These are phyloP conservation scores for Vigna hirtella DNA, from an alignment of 306 rosid genomes.

Conservation along the genomic window DNA sequence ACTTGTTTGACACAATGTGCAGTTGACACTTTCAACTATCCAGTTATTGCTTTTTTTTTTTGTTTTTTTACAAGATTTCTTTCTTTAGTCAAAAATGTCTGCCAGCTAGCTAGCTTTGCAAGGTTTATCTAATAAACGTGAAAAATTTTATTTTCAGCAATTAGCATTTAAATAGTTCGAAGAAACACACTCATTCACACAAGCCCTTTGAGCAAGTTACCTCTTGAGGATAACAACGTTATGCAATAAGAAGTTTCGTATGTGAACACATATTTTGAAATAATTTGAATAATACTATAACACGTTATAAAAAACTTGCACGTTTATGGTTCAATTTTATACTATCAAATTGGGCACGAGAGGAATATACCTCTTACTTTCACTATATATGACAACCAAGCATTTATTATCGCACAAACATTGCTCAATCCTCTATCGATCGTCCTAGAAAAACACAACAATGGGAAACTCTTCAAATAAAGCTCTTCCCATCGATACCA, in stretches of 20 bases:
- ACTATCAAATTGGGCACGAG: neutral
- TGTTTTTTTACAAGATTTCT: neutral
- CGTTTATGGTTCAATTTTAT: constrained; percentile 31
- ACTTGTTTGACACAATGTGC: neutral
- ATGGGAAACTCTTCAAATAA: constrained; percentile 47
- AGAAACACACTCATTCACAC: constrained; percentile 18
- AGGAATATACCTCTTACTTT: constrained; percentile 36
- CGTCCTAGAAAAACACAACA: neutral
- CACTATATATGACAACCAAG: constrained; percentile 33
- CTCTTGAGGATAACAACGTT: neutral
- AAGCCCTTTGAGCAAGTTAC: constrained; percentile 5
- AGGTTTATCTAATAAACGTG: constrained; percentile 25
- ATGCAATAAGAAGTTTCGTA: constrained; percentile 16
- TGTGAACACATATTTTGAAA: neutral
- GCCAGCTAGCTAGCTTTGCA: neutral
- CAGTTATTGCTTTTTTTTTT: neutral
- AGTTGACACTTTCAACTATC: neutral
- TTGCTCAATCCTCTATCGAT: constrained; percentile 8
- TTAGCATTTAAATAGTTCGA: neutral
- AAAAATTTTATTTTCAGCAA: neutral
- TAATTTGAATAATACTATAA: neutral
- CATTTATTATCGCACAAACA: neutral
- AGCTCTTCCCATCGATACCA: constrained; percentile 41
- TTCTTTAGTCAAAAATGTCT: constrained; percentile 27
- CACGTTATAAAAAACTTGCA: constrained; percentile 10